A percentile compares a stretch with the other conserved stretches of the same genome.
phyloP scores from a whole-genome alignment of 2,329 filamentous ascomycete genomes.

The Paradendryphiella salina region DNA sequence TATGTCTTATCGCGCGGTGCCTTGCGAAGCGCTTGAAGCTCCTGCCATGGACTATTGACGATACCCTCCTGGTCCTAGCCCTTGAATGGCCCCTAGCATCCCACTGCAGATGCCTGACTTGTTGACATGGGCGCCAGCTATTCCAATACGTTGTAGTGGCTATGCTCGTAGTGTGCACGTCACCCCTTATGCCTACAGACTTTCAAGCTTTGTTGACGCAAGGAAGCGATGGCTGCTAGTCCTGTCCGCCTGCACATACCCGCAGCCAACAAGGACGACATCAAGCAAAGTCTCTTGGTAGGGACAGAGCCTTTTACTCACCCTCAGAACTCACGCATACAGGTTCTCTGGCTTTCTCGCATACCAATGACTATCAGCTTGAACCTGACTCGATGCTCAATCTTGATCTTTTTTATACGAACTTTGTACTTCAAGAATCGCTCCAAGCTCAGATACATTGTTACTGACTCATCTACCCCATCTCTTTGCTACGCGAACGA shows the following conservation, averaged over 20 bases:
- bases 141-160: constrained; percentile 23
- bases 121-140: constrained; percentile 14
- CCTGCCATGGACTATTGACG: constrained; percentile 24
- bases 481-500: neutral
- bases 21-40: constrained; percentile 24
- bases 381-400: constrained; percentile 25
- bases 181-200: neutral
- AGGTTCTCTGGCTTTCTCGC: constrained; percentile 31
- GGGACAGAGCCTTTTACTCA: neutral
- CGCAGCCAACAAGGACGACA: constrained; percentile 9
- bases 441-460: constrained; percentile 23
- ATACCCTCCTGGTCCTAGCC: constrained; percentile 27
- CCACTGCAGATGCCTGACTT: neutral
- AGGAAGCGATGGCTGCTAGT: constrained; percentile 22
- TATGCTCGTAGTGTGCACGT: constrained; percentile 23
- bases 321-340: constrained; percentile 6
- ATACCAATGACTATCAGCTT: constrained; percentile 27
- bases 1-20: constrained; percentile 27
- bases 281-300: constrained; percentile 25
- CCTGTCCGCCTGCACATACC: constrained; percentile 17
- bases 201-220: constrained; percentile 10
- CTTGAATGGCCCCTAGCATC: constrained; percentile 16
- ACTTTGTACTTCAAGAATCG: constrained; percentile 27
- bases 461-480: constrained; percentile 15
- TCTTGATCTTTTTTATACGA: constrained; percentile 33